These are phyloP conservation scores for Kluyveromyces wickerhamii DNA, from an alignment of 805 yeast species.

Conservation along the genomic window DNA sequence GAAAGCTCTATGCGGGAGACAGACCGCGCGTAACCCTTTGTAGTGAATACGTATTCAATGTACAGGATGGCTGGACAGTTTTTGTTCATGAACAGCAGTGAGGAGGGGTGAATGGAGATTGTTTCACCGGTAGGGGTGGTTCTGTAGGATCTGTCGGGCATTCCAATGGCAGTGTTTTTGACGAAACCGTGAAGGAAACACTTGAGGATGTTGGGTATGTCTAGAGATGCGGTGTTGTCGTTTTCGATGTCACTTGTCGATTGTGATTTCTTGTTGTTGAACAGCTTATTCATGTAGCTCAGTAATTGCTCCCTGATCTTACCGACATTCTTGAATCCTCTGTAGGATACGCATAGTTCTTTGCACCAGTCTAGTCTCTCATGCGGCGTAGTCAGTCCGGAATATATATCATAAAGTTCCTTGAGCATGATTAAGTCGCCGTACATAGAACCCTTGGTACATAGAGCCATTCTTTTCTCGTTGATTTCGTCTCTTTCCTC, in stretches of 20 bases:
- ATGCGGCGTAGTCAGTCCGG: constrained; percentile 34
- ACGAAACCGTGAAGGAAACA: constrained; percentile 78
- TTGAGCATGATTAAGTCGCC: constrained; percentile 84
- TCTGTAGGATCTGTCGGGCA: constrained; percentile 89
- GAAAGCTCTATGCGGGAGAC: constrained; percentile 74
- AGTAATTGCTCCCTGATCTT: constrained; percentile 69
- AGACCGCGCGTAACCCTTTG: constrained; percentile 85
- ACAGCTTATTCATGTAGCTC: constrained; percentile 46
- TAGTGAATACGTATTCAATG: constrained; percentile 87
- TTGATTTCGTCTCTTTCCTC: constrained; percentile 81
- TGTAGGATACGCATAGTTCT: constrained; percentile 62
- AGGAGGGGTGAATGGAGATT: constrained; percentile 85
- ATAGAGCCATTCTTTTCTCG: constrained; percentile 58
- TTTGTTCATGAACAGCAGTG: constrained; percentile 65
- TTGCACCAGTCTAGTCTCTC: constrained; percentile 81
- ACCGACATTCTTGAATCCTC: constrained; percentile 72
- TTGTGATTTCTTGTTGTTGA: neutral
- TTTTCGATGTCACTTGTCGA: neutral
- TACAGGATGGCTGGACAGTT: constrained; percentile 85
- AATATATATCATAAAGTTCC: constrained; percentile 59
- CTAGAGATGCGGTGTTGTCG: constrained; percentile 27
- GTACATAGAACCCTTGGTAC: constrained; percentile 59
- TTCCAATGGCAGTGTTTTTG: constrained; percentile 86
- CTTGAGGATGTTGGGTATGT: constrained; percentile 55
- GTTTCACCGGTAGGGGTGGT: constrained; percentile 80